phyloP scores from a whole-genome alignment of 2,329 filamentous ascomycete species.

The Triangularia setosa region DNA sequence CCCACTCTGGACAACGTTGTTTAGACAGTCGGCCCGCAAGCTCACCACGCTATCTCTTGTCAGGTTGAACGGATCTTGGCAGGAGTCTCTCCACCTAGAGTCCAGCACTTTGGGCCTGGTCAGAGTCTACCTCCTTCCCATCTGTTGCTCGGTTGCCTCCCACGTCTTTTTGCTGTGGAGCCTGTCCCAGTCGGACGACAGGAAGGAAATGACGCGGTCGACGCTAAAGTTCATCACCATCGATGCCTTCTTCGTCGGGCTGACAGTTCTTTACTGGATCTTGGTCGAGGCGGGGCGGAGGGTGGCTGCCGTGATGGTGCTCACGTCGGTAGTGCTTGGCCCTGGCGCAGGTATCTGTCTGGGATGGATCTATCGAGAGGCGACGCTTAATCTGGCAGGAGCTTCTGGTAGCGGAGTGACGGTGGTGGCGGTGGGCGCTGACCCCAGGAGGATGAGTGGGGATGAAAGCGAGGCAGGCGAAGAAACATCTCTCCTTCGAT shows the following conservation, averaged over 20 bases:
- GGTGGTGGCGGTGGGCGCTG: constrained; percentile 26
- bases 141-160: constrained; percentile 40
- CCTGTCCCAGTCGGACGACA: constrained; percentile 40
- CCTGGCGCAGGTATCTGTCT: constrained; percentile 37
- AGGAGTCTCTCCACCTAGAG: constrained; percentile 40
- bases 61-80: constrained; percentile 7
- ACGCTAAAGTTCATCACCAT: constrained; percentile 45
- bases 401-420: constrained; percentile 16
- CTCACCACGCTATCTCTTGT: constrained; percentile 15
- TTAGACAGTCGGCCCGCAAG: constrained; percentile 37
- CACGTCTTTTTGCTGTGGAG: constrained; percentile 42
- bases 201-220: constrained; percentile 47
- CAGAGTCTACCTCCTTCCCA: constrained; percentile 44
- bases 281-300: constrained; percentile 48
- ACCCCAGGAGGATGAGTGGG: constrained; percentile 12
- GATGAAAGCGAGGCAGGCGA: constrained; percentile 19
- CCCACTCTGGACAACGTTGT: constrained; percentile 44
- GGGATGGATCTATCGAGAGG: constrained; percentile 33
- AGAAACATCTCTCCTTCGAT: constrained; percentile 31
- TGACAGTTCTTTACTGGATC: constrained; percentile 52
- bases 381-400: constrained; percentile 20
- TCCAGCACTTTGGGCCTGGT: constrained; percentile 36
- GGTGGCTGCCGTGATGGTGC: constrained; percentile 28
- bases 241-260: constrained; percentile 41
- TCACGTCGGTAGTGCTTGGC: constrained; percentile 30